A percentile compares a stretch with the other conserved stretches of the same genome.
phyloP scores from a whole-genome alignment of 768 basidiomycete species.

The Hortiboletus campestris region DNA sequence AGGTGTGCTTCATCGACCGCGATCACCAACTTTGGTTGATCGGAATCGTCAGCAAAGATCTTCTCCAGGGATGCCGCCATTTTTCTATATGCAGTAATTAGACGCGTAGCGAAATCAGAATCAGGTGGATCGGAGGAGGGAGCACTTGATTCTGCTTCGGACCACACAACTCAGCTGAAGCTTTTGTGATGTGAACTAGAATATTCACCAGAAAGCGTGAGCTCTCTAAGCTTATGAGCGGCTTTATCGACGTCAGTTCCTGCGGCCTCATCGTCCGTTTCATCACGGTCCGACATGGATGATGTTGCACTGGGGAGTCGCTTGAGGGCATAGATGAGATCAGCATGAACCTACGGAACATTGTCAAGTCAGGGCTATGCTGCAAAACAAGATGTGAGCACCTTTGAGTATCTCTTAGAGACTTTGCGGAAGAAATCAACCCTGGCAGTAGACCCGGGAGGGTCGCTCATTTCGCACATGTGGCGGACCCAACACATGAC shows the following conservation, averaged over 20 bases:
- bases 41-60: too few relatives aligned
- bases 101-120: not conserved
- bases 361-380: not conserved
- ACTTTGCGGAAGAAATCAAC: not conserved
- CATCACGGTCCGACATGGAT: not conserved
- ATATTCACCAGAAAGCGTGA: not conserved
- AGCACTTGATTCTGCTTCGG: not conserved
- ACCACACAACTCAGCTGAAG: not conserved
- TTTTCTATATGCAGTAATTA: not conserved
- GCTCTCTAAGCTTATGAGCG: not conserved
- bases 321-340: not conserved
- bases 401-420: not conserved
- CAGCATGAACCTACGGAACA: not conserved
- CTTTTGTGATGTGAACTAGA: not conserved
- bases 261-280: not conserved
- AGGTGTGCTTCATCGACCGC: too few relatives aligned
- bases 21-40: too few relatives aligned
- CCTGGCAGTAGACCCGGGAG: not conserved
- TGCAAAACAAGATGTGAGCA: not conserved
- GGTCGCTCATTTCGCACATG: constrained; percentile 6
- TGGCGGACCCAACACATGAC: not conserved
- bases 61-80: too few relatives aligned
- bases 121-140: too few relatives aligned
- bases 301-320: not conserved
- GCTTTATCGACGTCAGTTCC: not conserved